A percentile compares a stretch with the other conserved stretches of the same genome.
Evolutionary conservation across 768 basidiomycete species (phyloP).

Genomic region (Podaxis sp.): DNA sequence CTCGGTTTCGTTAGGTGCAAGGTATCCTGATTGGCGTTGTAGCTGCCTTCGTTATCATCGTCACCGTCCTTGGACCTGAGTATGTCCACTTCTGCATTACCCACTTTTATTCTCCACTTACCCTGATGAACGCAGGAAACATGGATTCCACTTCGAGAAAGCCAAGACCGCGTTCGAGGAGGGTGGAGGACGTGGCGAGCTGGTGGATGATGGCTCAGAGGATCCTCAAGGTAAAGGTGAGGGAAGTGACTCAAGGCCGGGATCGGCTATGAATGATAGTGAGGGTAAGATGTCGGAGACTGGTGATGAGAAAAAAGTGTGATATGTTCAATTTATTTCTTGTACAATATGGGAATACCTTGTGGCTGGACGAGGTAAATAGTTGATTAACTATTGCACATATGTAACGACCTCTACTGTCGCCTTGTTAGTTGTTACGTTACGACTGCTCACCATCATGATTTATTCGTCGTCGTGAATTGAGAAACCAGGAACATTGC

Average conservation of each 20-base stretch:
- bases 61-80: conserved; percentile 77
- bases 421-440: no score
- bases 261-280: neutral
- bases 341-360: no score
- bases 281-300: no score
- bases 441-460: no score
- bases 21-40: conserved; percentile 87
- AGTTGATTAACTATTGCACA: no score
- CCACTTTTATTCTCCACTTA: neutral
- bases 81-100: conserved; percentile 27
- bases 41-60: conserved; percentile 68
- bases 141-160: conserved; percentile 81
- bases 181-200: conserved; percentile 53
- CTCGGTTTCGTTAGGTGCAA: conserved; percentile 44
- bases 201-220: conserved; percentile 22
- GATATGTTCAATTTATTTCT: no score
- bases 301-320: neutral
- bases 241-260: neutral
- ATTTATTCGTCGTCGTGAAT: no score
- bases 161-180: conserved; percentile 76
- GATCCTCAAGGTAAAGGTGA: neutral
- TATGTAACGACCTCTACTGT: no score
- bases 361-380: no score
- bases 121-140: conserved; percentile 45
- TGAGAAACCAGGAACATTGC: no score